Evolutionary conservation across 352 stramenopile species (phyloP).

Genomic region (Thraustotheca clavata): DNA sequence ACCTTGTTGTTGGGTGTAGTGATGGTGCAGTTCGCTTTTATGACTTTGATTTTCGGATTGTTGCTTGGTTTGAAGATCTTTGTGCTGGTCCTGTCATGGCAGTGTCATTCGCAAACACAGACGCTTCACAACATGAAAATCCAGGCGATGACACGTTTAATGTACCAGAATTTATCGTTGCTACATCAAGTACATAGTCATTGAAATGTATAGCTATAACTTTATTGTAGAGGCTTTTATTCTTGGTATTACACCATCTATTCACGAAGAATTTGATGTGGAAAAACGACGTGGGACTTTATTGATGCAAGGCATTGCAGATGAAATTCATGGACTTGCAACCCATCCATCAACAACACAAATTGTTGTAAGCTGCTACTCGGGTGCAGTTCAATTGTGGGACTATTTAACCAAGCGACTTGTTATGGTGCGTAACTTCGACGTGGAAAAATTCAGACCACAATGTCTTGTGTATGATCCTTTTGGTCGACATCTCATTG

Average conservation of each 20-base stretch:
- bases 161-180: slow-evolving; percentile 88
- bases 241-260: slow-evolving; percentile 58
- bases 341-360: slow-evolving; percentile 64
- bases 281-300: slow-evolving; percentile 83
- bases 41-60: slow-evolving; percentile 88
- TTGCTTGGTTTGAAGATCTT: slow-evolving; percentile 92
- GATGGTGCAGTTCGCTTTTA: slow-evolving; percentile 91
- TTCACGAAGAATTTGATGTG: slow-evolving; percentile 83
- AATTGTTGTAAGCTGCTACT: slow-evolving; percentile 74
- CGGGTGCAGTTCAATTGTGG: slow-evolving; percentile 85
- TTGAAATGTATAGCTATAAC: neutral
- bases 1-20: slow-evolving; percentile 82
- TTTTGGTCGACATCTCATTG: slow-evolving; percentile 64
- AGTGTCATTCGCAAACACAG: slow-evolving; percentile 72
- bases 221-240: slow-evolving; percentile 57
- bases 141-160: slow-evolving; percentile 39
- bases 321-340: slow-evolving; percentile 72
- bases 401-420: slow-evolving; percentile 79
- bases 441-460: slow-evolving; percentile 51
- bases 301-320: slow-evolving; percentile 86
- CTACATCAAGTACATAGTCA: slow-evolving; percentile 38
- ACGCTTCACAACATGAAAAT: slow-evolving; percentile 2
- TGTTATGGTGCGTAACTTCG: slow-evolving; percentile 75
- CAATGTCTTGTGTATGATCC: slow-evolving; percentile 76
- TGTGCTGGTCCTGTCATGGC: slow-evolving; percentile 82